Evolutionary conservation across 495 filamentous ascomycete species (phyloP).

Genomic region (Apiosordaria backusii): DNA sequence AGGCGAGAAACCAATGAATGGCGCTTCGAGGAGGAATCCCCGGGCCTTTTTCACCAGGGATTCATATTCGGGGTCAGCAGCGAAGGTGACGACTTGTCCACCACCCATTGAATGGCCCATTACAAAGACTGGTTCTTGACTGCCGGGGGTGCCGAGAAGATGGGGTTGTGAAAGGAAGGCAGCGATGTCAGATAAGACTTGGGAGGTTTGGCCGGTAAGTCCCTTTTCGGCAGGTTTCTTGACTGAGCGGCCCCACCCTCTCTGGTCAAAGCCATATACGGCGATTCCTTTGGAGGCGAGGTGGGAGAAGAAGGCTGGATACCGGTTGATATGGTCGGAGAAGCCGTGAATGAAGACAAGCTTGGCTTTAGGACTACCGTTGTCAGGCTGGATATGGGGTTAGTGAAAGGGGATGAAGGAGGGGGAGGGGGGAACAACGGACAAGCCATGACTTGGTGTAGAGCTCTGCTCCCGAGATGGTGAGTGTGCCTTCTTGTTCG

Average conservation of each 20-base stretch:
- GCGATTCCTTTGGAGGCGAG: slow-evolving; percentile 71
- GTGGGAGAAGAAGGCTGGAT: slow-evolving; percentile 62
- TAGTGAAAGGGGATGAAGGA: neutral
- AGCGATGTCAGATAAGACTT: slow-evolving; percentile 72
- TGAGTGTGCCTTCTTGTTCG: slow-evolving; percentile 49
- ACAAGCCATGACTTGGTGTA: slow-evolving; percentile 90
- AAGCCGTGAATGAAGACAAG: slow-evolving; percentile 82
- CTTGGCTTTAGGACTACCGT: slow-evolving; percentile 54
- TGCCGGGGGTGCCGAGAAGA: slow-evolving; percentile 22
- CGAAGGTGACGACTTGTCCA: slow-evolving; percentile 57
- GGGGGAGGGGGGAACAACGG: slow-evolving; percentile 25
- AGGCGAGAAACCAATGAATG: slow-evolving; percentile 66
- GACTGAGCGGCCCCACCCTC: slow-evolving; percentile 59
- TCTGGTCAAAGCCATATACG: slow-evolving; percentile 74
- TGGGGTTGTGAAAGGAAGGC: slow-evolving; percentile 54
- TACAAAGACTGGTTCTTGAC: slow-evolving; percentile 65
- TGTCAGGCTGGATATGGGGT: slow-evolving; percentile 7
- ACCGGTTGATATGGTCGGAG: slow-evolving; percentile 78
- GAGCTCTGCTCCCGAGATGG: slow-evolving; percentile 56
- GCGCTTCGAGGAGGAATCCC: slow-evolving; percentile 65
- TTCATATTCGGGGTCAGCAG: slow-evolving; percentile 40
- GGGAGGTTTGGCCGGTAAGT: slow-evolving; percentile 64
- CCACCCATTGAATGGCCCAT: slow-evolving; percentile 83
- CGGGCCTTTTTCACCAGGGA: slow-evolving; percentile 44
- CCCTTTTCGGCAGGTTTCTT: slow-evolving; percentile 53